Conservation (phyloP, 192 early-diverging fungal species). For the Mortierella antarctica region DNA sequence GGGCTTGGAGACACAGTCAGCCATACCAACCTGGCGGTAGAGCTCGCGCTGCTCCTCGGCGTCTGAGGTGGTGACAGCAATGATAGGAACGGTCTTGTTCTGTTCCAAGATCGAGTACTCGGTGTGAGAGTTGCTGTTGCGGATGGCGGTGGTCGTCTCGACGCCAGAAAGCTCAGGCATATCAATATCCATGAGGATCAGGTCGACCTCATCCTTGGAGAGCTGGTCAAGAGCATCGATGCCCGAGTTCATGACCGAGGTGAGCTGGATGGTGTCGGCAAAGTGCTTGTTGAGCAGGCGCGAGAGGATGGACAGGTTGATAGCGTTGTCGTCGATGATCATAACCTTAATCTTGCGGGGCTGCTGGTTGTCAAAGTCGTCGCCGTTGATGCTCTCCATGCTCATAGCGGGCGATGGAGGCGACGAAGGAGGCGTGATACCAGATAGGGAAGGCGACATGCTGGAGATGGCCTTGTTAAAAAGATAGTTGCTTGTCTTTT, state of each 20-base stretch:
- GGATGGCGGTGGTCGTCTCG: slow-evolving; percentile 68
- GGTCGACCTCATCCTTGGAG: slow-evolving; percentile 59
- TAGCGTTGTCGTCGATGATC: slow-evolving; percentile 75
- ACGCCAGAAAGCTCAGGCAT: slow-evolving; percentile 73
- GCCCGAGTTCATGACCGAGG: slow-evolving; percentile 61
- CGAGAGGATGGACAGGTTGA: slow-evolving; percentile 70
- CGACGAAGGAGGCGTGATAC: slow-evolving; percentile 40
- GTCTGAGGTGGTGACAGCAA: slow-evolving; percentile 74
- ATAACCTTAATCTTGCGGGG: slow-evolving; percentile 60
- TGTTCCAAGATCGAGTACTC: slow-evolving; percentile 52
- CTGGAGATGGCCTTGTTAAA: slow-evolving; percentile 27
- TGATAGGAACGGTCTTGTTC: slow-evolving; percentile 69
- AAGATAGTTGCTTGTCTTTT: slow-evolving; percentile 18
- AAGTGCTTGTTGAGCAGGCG: slow-evolving; percentile 68
- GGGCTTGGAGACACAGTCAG: slow-evolving; percentile 66
- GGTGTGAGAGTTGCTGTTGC: slow-evolving; percentile 40
- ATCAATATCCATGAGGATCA: slow-evolving; percentile 77
- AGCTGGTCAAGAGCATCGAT: slow-evolving; percentile 61
- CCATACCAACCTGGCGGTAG: slow-evolving; percentile 68
- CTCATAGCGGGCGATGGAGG: slow-evolving; percentile 45
- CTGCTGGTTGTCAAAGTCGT: slow-evolving; percentile 33
- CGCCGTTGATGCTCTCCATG: slow-evolving; percentile 46
- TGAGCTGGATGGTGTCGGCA: slow-evolving; percentile 53
- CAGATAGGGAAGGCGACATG: slow-evolving; percentile 20
- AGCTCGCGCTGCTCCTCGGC: slow-evolving; percentile 58